Conservation (phyloP, 2,329 filamentous ascomycete genomes). For the Celoporthe dispersa region DNA sequence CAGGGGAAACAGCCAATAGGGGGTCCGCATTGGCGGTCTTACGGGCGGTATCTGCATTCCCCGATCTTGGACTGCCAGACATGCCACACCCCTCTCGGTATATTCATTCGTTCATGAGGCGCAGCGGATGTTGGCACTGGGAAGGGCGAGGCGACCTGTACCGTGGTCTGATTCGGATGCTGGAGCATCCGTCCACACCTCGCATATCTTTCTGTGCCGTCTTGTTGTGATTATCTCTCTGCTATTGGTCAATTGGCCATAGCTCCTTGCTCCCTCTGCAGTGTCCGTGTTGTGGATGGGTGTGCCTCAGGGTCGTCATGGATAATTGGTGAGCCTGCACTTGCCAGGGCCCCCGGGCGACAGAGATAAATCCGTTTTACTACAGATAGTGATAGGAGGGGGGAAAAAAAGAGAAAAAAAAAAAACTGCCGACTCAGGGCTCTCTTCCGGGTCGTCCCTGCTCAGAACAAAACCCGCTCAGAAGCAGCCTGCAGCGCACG, state of each 20-base stretch:
- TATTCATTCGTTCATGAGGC: neutral
- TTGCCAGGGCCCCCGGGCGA: no score
- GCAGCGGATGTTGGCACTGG: neutral
- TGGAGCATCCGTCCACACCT: neutral
- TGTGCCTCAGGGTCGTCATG: neutral
- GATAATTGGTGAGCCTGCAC: neutral
- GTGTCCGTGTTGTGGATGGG: neutral
- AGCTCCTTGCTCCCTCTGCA: neutral
- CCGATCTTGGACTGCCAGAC: neutral
- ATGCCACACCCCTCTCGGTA: neutral
- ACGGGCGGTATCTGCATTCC: neutral
- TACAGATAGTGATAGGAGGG: neutral
- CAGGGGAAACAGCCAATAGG: slow-evolving; percentile 17
- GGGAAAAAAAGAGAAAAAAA: neutral
- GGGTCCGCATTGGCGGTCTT: neutral
- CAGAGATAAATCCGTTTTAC: neutral
- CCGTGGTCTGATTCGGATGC: slow-evolving; percentile 14
- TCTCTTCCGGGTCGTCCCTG: neutral
- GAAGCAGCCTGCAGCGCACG: neutral
- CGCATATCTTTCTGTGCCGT: no score
- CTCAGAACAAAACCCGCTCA: neutral
- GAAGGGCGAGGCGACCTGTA: neutral
- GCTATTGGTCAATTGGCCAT: slow-evolving; percentile 4
- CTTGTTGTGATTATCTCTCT: neutral
- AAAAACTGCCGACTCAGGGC: neutral